Evolutionary conservation across 1,284 basidiomycete genomes (phyloP).

Genomic region (Ustilago vetiveriae): DNA sequence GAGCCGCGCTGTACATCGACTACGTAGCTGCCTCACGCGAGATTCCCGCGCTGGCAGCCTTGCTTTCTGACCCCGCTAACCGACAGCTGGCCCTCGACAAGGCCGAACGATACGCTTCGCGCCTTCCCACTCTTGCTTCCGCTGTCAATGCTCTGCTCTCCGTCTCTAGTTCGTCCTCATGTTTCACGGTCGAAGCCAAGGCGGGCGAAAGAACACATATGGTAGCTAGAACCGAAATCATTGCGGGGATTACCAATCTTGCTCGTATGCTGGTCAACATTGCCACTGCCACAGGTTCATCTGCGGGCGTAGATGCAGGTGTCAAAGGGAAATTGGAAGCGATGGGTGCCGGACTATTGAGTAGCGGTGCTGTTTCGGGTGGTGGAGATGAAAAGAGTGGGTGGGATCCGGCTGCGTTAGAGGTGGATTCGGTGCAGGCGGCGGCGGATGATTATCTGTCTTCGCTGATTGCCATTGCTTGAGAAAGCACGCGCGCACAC

Average conservation of each 20-base stretch:
- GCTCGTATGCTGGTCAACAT: conserved; percentile 33
- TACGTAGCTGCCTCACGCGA: conserved; percentile 70
- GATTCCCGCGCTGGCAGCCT: conserved; percentile 70
- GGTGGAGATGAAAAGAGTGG: conserved; percentile 9
- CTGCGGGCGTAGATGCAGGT: background rate
- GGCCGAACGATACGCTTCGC: conserved; percentile 70
- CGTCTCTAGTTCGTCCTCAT: conserved; percentile 27
- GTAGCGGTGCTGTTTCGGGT: conserved; percentile 7
- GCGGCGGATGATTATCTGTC: conserved; percentile 41
- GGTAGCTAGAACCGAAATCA: conserved; percentile 79
- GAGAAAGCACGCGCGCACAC: background rate
- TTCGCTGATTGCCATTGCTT: conserved; percentile 28
- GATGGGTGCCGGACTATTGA: conserved; percentile 11
- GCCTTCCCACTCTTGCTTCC: conserved; percentile 73
- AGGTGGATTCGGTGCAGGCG: conserved; percentile 40
- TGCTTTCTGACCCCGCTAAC: conserved; percentile 68
- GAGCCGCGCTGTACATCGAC: conserved; percentile 60
- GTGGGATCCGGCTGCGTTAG: conserved; percentile 38
- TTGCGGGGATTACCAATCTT: conserved; percentile 72
- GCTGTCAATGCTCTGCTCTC: conserved; percentile 64
- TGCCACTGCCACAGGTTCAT: background rate
- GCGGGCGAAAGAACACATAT: conserved; percentile 72
- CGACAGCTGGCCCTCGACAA: conserved; percentile 27
- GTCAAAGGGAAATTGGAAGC: conserved; percentile 11
- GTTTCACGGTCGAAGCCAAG: conserved; percentile 5